Evolutionary conservation across 257 asterid species (phyloP), one percentile per base, ranked within the genome.

Genomic region (Craterostigma plantagineum): DNA sequence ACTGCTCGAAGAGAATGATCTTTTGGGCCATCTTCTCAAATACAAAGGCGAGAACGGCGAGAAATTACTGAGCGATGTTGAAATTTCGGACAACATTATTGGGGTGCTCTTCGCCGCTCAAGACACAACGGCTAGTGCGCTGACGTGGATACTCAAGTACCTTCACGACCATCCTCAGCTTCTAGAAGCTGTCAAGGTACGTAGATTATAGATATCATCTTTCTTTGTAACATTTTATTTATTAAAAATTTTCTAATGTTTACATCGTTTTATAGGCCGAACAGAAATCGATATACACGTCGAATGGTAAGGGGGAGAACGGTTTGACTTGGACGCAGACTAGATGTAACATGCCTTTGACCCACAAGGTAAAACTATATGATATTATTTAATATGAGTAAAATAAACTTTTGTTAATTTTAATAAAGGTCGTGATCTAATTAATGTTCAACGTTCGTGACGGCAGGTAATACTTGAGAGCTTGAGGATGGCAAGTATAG

Each of bases 41-140:
- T 76, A 37, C 65, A 69, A 56, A 35, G 68, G 72, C 17, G 82
- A 66, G 0, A 48, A 64, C 7, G 69, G 73, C 12, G 11, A 53
- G 52, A 50, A 49, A 14, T 53, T n/a, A n/a, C n/a, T 87, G 30
- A 64, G 38, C 0, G 76, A 69, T 40, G 80, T 73, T n/a, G 76
- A 81, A 50, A 76, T 87, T 4, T 63, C 83, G 0, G 97, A 86
- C 62, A 86, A 86, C 54, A 58, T 81, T 38, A 78, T 86, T 5
- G 97, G 97, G 13, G 77, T 87, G 0, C 52, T 87, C 27, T 87
- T 87, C 65, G 97, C 97, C 15, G 97, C 97, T 38, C 97, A 79
- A 38, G 97, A 87, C 23, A 87, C 97, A 10, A 81, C 97, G 0
- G 95, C 97, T 4, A 71, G 80, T 55, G 85, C 74, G 23, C 46